Conservation (phyloP, 2,329 filamentous ascomycete genomes). For the Amylocarpus encephaloides region DNA sequence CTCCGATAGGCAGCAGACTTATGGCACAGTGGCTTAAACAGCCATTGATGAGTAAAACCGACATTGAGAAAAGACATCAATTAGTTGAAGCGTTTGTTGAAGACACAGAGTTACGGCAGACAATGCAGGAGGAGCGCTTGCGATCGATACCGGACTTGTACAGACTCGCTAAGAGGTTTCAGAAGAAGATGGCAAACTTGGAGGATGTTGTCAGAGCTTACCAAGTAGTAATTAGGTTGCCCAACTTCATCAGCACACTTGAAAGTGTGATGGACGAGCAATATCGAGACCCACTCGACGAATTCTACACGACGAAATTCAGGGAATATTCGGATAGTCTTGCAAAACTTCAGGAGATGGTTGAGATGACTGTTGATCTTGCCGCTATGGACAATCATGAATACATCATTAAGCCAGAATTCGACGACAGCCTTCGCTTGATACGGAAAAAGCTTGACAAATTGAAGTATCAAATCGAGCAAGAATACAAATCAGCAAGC, state of each 20-base stretch:
- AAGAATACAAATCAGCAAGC: constrained; percentile 70
- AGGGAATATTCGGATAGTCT: constrained; percentile 70
- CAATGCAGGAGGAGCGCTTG: constrained; percentile 93
- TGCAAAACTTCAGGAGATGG: constrained; percentile 89
- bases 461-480: constrained; percentile 73
- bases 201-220: constrained; percentile 96
- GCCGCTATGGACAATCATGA: constrained; percentile 95
- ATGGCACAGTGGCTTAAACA: constrained; percentile 97
- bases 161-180: constrained; percentile 87
- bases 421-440: constrained; percentile 80
- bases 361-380: constrained; percentile 94
- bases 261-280: constrained; percentile 94
- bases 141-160: constrained; percentile 92
- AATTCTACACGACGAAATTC: constrained; percentile 80
- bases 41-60: constrained; percentile 81
- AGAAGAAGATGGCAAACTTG: constrained; percentile 80
- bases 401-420: constrained; percentile 98
- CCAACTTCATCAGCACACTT: constrained; percentile 81
- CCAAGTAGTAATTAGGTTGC: constrained; percentile 86
- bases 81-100: constrained; percentile 91
- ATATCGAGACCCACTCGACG: constrained; percentile 81
- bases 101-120: constrained; percentile 89
- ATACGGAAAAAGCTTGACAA: constrained; percentile 89
- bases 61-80: constrained; percentile 88
- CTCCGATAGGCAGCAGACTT: constrained; percentile 81